Evolutionary conservation across 1,139 yeast genomes (phyloP), one percentile per base, ranked within the genome.

Genomic region (Wickerhamomyces sp.): DNA sequence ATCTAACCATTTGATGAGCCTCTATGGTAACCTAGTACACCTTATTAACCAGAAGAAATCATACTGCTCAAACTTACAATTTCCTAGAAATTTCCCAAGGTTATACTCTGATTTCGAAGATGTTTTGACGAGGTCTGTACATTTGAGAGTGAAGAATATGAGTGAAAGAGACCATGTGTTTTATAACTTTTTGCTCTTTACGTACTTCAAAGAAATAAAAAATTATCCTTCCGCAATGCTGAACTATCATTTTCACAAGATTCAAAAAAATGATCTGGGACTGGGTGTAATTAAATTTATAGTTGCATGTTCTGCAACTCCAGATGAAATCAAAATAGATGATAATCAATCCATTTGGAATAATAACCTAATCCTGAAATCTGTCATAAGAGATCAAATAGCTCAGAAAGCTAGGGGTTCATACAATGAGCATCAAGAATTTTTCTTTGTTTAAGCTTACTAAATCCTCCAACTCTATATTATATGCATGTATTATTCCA

Each of bases 31-130:
- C 20, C 26, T 50, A 9, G 37, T 47, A n/a, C 50, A 48, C 20
- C 22, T 54, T 14, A 35, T 52, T 3, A 51, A 52, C 28, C 58
- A 54, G 21, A 46, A 41, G 12, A 44, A 49, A 24, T 38, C 42
- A 14, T 54, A 53, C 30, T 13, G 28, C 21, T 24, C 28, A 9
- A n/a, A 40, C 28, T 22, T 33, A 17, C 34, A 41, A 36, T 40
- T 30, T 33, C 40, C 55, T 4, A 43, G 58, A 40, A 54, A 54
- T 32, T 54, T 47, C 38, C 51, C 56, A 29, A 46, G 45, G 26
- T 44, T 54, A 7, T 45, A 47, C 31, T 46, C 50, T 12, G 58
- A 54, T 25, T 53, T 44, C 39, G 54, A 52, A 35, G 57, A 54
- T 26, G 28, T 46, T 4, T 29, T 52, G 30, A 18, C 40, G 3